Base-by-base conservation (phyloP, 805 yeast species). In the Sugiyamaella lignohabitans region DNA sequence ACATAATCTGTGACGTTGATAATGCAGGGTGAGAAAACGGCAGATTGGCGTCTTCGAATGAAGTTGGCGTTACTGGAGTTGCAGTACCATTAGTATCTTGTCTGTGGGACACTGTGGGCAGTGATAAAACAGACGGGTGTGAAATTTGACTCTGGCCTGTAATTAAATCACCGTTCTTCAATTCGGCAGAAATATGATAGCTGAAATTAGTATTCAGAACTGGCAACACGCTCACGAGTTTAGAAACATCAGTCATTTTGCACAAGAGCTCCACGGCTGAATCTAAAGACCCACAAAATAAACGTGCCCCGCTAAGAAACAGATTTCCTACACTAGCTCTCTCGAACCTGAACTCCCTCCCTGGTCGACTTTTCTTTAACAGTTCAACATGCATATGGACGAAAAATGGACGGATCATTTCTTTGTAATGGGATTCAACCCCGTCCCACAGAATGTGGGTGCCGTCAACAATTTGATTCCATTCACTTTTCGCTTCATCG, bases 101-200 rank as follows among this genome's bases (percentile, higher is more conserved):
- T n/a, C 30, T 38, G 38, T 8, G 5, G 20, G 10, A 18, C 38
- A n/a, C n/a, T n/a, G n/a, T n/a, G 14, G 18, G 21, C 18, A 8
- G 18, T 35, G 21, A 16, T 17, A 19, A 21, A 38, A n/a, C 6
- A 8, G 43, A 61, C 5, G 98, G 98, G 64, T 89, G 98, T 1
- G 96, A 87, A 8, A 89, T 89, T 59, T 88, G 95, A 2, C 91
- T 82, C 62, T 89, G 98, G 10, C 98, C 98, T 0, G 89, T 83
- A 30, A 89, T 81, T 1, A 83, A 70, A 3, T 74, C 69, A 2
- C 94, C 95, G 62, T 86, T 76, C 29, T 68, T 67, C 38, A 89
- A 68, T 23, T 75, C 55, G 0, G 96, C 96, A 42, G 91, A 80
- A 22, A 89, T 87, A 58, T 88, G 95, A 54, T 87, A 86, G 14